Base-by-base conservation (phyloP, 2,329 filamentous ascomycete species). In the Xylaria sp. region DNA sequence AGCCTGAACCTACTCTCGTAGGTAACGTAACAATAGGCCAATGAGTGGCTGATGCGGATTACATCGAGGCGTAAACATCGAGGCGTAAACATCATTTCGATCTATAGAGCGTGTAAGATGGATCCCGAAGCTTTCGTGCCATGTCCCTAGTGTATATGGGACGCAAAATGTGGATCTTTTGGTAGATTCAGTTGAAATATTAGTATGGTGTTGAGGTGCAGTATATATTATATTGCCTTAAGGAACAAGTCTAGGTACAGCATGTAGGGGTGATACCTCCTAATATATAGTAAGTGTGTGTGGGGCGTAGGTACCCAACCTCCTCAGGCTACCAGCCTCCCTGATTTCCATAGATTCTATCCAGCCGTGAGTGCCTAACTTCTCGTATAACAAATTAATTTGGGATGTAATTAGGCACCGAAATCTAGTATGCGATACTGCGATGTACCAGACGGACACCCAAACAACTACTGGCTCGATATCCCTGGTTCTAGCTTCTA, bases 21-120 rank as follows among this genome's bases (percentile, higher is more conserved):
- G 28, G 10, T 62, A 44, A 31, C 18, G 58, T 13, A 44, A 46
- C 54, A 55, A 59, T 63, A 44, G 25, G 63, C 55, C 46, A 63
- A 39, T 59, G 46, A 31, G 48, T 60, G 41, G 48, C 50, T 65
- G 25, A 31, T 10, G 25, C 65, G 34, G 56, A 52, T 37, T 61
- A 23, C 12, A 57, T 51, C 23, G 28, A 51, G 34, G 23, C 41
- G 48, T 34, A 62, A 52, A 31, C 8, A 52, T 46, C n/a, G 28
- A 51, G 34, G 23, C 41, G 48, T 34, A 62, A 52, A 31, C 8
- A 52, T 46, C n/a, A n/a, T 28, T 28, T 20, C 7, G 31, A 10
- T 56, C 8, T 13, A 7, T 23, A 13, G 41, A 12, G 5, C 39
- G 4, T 39, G 37, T 55, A 28, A 48, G 12, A 15, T 12, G 13